Base-by-base conservation (phyloP, 169 alveolate species). In the Eimeria falciformis region DNA sequence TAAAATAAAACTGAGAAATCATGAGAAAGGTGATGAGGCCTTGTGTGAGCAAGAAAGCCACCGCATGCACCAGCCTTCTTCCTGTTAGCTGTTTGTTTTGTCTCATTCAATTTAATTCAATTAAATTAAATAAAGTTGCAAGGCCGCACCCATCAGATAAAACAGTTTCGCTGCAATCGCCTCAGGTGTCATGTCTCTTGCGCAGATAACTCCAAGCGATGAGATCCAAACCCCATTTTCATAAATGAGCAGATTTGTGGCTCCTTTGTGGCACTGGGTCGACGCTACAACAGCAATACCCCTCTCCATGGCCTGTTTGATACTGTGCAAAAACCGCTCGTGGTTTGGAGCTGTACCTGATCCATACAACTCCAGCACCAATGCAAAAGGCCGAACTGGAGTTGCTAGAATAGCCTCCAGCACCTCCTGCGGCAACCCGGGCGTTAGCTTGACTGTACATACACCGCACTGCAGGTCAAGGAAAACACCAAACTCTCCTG, bases 301-400 rank as follows among this genome's bases (percentile, higher is more conserved):
- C 91, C 93, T 91, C 23, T 94, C 95, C 29, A 94, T 91, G 2
- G 97, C 97, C 12, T 47, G 81, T 69, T 95, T 91, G 6, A 97
- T 58, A 25, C 92, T 90, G 0, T 87, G 78, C 21, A 94, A 46
- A 81, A 97, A 94, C 23, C 94, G 95, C 47, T 69, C 84, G 21
- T 91, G 68, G 14, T 91, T 89, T 18, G 98, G 98, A 18, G 97
- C 95, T 47, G 97, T 97, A 18, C 98, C 99, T 89, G 97, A 91
- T 33, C 93, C 96, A 93, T 21, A 96, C 91, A 46, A 96, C 95
- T 6, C 95, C 94, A 21, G 96, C 96, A 93, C 84, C 66, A 75
- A 91, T 46, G 79, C 94, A 81, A 46, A 87, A 50, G 92, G 95
- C 43, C 81, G 81, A 3, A 7, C n/a, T n/a, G 12, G 17, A 1